Evolutionary conservation across 2,329 filamentous ascomycete species (phyloP).

Genomic region (Pestalotiopsis sp.): DNA sequence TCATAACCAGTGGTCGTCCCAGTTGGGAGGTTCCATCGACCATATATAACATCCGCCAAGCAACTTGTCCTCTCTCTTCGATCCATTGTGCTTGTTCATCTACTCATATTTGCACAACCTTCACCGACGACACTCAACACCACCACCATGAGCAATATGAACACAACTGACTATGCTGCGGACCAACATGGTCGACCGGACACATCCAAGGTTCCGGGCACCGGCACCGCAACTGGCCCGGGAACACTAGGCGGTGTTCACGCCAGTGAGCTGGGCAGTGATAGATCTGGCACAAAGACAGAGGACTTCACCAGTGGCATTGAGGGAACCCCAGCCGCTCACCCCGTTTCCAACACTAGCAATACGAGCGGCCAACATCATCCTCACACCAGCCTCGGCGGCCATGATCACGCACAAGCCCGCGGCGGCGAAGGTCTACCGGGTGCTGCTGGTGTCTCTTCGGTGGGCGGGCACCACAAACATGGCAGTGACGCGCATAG

Average conservation of each 20-base stretch:
- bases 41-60: no score
- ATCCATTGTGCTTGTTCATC: background rate
- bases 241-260: background rate
- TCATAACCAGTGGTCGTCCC: background rate
- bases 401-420: background rate
- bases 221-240: background rate
- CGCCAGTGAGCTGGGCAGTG: background rate
- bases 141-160: background rate
- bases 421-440: background rate
- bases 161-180: background rate
- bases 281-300: background rate
- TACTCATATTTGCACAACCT: background rate
- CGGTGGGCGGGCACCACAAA: background rate
- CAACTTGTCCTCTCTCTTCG: no score
- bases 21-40: no score
- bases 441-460: background rate
- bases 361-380: background rate
- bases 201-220: background rate
- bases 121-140: background rate
- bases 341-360: background rate
- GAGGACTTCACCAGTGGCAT: background rate
- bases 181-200: background rate
- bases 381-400: background rate
- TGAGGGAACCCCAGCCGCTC: background rate
- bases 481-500: background rate